A percentile compares a stretch with the other conserved stretches of the same genome.
Conservation (phyloP, 148 eudicot species). For the Rhododendron mucronatum region DNA sequence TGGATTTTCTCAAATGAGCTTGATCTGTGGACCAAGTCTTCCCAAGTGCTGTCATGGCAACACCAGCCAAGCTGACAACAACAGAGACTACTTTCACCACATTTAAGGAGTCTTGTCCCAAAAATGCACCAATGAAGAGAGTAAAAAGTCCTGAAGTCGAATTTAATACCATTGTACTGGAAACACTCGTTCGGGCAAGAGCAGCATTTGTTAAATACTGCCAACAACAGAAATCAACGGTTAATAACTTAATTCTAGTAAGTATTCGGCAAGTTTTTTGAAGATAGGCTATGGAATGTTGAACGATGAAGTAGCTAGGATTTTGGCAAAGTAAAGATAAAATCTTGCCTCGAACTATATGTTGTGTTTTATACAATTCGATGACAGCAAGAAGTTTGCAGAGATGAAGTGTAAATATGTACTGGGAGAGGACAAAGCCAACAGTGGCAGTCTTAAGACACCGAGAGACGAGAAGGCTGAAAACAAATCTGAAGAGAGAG, state of each 20-base stretch:
- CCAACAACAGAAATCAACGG: conserved; percentile 9
- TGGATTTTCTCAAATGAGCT: conserved; percentile 21
- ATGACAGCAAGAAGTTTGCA: neutral
- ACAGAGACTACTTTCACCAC: conserved; percentile 81
- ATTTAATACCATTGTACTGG: conserved; percentile 85
- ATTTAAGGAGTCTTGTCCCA: conserved; percentile 79
- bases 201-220: conserved; percentile 95
- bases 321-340: neutral
- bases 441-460: neutral
- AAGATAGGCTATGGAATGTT: neutral
- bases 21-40: conserved; percentile 91
- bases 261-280: neutral
- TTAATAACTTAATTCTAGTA: neutral
- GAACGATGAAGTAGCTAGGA: neutral
- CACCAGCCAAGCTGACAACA: conserved; percentile 85
- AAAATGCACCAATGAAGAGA: conserved; percentile 77
- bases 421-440: neutral
- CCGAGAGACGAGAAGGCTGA: neutral
- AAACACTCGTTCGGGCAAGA: conserved; percentile 88
- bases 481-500: neutral
- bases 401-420: neutral
- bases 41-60: conserved; percentile 79
- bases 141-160: conserved; percentile 93
- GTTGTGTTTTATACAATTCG: neutral
- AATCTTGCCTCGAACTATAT: neutral